A percentile compares a stretch with the other conserved stretches of the same genome.
Evolutionary conservation across 805 yeast species (phyloP).

Genomic region (Metschnikowia bowlesiae): DNA sequence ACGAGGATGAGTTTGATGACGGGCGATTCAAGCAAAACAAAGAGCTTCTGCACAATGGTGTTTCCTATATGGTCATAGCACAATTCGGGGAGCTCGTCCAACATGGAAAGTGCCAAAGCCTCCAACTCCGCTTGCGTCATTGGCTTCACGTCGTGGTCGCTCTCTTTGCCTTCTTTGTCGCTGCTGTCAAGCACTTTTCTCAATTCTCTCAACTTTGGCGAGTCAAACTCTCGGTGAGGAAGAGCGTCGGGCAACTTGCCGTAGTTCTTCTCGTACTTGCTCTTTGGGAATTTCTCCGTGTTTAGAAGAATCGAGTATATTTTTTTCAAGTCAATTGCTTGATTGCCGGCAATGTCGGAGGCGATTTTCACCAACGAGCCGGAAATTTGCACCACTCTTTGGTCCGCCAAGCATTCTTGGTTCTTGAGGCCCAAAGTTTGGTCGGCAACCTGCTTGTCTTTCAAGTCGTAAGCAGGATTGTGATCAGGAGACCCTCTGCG

Average conservation of each 20-base stretch:
- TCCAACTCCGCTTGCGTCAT: slow-evolving; percentile 71
- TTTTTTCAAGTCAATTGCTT: slow-evolving; percentile 30
- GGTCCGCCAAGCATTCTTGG: background rate
- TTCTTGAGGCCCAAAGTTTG: background rate
- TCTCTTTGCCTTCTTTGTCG: slow-evolving; percentile 18
- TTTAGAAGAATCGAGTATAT: slow-evolving; percentile 42
- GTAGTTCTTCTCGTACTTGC: slow-evolving; percentile 49
- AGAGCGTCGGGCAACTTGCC: slow-evolving; percentile 78
- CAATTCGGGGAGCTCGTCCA: slow-evolving; percentile 83
- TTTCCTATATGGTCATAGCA: slow-evolving; percentile 93
- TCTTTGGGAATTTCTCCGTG: slow-evolving; percentile 35
- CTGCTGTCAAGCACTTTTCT: slow-evolving; percentile 52
- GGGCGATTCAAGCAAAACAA: slow-evolving; percentile 60
- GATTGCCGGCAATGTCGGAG: slow-evolving; percentile 5
- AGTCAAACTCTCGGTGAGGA: slow-evolving; percentile 69
- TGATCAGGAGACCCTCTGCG: background rate
- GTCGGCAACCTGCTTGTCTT: background rate
- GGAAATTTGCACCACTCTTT: background rate
- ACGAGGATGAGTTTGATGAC: slow-evolving; percentile 77
- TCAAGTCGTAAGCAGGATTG: background rate
- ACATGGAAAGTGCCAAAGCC: slow-evolving; percentile 75
- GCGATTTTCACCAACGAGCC: background rate
- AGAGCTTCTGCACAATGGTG: slow-evolving; percentile 89
- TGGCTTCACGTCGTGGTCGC: slow-evolving; percentile 1
- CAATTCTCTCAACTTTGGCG: slow-evolving; percentile 82